These are phyloP conservation scores for Penicillium desertorum DNA, from an alignment of 495 filamentous ascomycete species.

Conservation along the genomic window DNA sequence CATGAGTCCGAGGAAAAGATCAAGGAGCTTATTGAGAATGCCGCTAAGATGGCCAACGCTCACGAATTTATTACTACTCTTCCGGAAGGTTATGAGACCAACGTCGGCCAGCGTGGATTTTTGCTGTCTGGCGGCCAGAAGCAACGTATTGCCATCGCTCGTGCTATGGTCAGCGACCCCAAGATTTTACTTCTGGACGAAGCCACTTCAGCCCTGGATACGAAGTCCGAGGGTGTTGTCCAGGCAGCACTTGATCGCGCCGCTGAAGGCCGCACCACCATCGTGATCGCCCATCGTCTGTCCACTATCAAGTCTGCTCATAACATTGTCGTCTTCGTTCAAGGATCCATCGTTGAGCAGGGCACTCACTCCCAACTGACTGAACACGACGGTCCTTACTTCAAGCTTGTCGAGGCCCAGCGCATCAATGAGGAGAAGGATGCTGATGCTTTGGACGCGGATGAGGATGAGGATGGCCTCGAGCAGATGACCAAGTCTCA, in stretches of 20 bases:
- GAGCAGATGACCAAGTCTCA: constrained; percentile 25
- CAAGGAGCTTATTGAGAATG: constrained; percentile 68
- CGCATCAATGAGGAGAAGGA: constrained; percentile 69
- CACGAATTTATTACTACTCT: constrained; percentile 85
- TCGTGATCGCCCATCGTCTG: constrained; percentile 91
- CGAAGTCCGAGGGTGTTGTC: constrained; percentile 91
- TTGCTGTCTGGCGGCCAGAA: constrained; percentile 93
- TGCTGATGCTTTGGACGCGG: constrained; percentile 39
- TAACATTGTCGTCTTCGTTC: constrained; percentile 91
- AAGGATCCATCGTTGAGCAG: constrained; percentile 85
- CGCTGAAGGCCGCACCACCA: constrained; percentile 87
- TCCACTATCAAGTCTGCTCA: constrained; percentile 92
- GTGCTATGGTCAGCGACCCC: constrained; percentile 91
- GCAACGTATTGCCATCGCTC: constrained; percentile 86
- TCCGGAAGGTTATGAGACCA: constrained; percentile 88
- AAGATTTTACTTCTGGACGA: constrained; percentile 94
- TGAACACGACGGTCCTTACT: constrained; percentile 61
- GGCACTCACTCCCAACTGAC: constrained; percentile 76
- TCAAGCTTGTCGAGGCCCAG: constrained; percentile 76
- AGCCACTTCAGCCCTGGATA: constrained; percentile 92
- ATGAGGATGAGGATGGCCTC: constrained; percentile 33
- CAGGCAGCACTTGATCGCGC: constrained; percentile 89
- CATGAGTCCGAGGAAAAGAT: constrained; percentile 62
- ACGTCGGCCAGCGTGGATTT: constrained; percentile 93
- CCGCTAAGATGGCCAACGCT: constrained; percentile 87